Evolutionary conservation across 2,329 filamentous ascomycete species (phyloP).

Genomic region (Curvularia lunata): DNA sequence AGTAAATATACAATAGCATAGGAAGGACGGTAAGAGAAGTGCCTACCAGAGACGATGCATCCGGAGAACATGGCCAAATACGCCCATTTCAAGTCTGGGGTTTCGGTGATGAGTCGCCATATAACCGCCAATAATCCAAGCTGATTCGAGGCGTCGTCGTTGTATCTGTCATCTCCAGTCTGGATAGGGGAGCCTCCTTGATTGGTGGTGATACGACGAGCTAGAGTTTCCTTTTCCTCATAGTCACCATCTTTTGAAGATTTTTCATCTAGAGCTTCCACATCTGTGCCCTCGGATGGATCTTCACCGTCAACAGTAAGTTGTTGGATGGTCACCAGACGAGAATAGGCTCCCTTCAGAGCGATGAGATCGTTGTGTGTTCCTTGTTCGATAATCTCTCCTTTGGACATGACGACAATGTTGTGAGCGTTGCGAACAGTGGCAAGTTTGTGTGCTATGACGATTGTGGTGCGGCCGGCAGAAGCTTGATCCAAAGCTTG

Average conservation of each 20-base stretch:
- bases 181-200: not conserved
- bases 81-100: conserved; percentile 13
- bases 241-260: not conserved
- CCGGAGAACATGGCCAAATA: conserved; percentile 12
- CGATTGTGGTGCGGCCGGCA: conserved; percentile 85
- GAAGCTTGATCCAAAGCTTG: conserved; percentile 85
- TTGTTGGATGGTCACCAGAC: conserved; percentile 18
- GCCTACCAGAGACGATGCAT: conserved; percentile 3
- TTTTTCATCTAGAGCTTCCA: not conserved
- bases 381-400: conserved; percentile 73
- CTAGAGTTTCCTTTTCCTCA: not conserved
- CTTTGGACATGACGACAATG: conserved; percentile 75
- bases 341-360: conserved; percentile 12
- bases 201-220: not conserved
- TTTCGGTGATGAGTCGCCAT: conserved; percentile 10
- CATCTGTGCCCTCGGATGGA: not conserved
- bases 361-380: conserved; percentile 46
- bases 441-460: conserved; percentile 90
- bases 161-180: not conserved
- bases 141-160: conserved; percentile 5
- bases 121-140: conserved; percentile 13
- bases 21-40: not conserved
- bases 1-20: not conserved
- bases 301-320: conserved; percentile 7
- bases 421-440: conserved; percentile 64